Base-by-base conservation (phyloP, 2,329 filamentous ascomycete genomes). In the Coccinonectria pachysandricola region DNA sequence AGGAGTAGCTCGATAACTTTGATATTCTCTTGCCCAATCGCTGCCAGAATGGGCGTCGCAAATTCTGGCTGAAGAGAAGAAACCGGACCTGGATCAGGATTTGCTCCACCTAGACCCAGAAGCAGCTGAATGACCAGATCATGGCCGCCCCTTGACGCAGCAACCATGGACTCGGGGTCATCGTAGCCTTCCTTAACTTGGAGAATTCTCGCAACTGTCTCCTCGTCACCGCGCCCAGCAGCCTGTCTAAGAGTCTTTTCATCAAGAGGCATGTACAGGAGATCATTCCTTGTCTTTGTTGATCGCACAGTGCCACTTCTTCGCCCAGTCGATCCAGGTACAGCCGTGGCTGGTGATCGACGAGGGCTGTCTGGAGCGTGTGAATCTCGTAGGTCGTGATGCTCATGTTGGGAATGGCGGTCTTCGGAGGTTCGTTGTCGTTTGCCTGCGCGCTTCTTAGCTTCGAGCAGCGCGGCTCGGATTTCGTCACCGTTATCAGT, bases 1-100 rank as follows among this genome's bases (percentile, higher is more conserved):
- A 94, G 62, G 6, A 95, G 66, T 8, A 94, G 61, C 31, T 80
- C 72, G 22, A 98, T 75, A 31, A 95, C 84, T 40, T 84, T 81
- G 25, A 91, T 69, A 43, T 94, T 91, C 37, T 77, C 74, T 41
- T 88, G 80, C 10, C 91, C 88, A 39, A 98, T 95, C 2, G 91
- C 87, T 32, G 87, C 86, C 19, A 95, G 70, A 65, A 98, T 92
- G 2, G 91, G 91, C 1, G 88, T 96, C 26, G 87, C 80, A 45
- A 82, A 78, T 31, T 91, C 86, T 21, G 68, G 57, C 15, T 66
- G 63, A 32, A 71, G 62, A 15, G 68, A 65, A 7, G 62, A 46
- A 23, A 86, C 55, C 8, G 82, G 72, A 6, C 69, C 63, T 16
- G 85, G 85, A 42, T 91, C 83, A 0, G 71, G 65, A 27, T 73